Evolutionary conservation across 768 basidiomycete species (phyloP), one percentile per base, ranked within the genome.

Genomic region (Suillus weaverae): DNA sequence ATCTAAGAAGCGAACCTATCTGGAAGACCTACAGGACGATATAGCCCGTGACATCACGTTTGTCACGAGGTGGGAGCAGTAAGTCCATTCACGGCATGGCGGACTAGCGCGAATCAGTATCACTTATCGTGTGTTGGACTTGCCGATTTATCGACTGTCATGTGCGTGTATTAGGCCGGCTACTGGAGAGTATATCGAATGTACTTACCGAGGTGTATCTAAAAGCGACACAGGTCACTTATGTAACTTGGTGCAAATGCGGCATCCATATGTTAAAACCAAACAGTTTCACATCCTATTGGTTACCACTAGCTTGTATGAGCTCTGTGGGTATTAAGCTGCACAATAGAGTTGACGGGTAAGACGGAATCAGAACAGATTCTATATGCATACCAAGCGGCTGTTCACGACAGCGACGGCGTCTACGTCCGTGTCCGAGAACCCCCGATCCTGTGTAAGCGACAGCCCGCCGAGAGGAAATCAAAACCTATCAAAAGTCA

Each of bases 301-400:
- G 48, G 48, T 26, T 50, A 50, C 26, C 48, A 3, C 26, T 14
- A 16, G 26, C 22, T 26, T 16, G 26, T 50, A 50, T 30, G 48
- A 14, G 6, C 22, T 8, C 55, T 38, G 22, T 39, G 38, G 55
- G 35, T 36, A 38, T 9, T 5, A 38, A 13, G n/a, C 5, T 55
- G 20, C 35, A 55, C n/a, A 7, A n/a, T 54, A 35, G 14, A 35
- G 53, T 54, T 20, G 13, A 20, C n/a, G n/a, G 4, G 53, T 13
- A 35, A 10, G 50, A 33, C 20, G 32, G 32, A 54, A 33, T 20
- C 10, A 54, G 6, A 33, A 36, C 20, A 7, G 33, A 13, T 7
- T 33, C 53, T n/a, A n/a, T 54, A 54, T 54, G 33, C 33, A 54
- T 54, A 35, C 20, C 53, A 54, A 50, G 20, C 53, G 53, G 53